Base-by-base conservation (phyloP, 2,329 filamentous ascomycete genomes). In the Zymoseptoria crescenta region DNA sequence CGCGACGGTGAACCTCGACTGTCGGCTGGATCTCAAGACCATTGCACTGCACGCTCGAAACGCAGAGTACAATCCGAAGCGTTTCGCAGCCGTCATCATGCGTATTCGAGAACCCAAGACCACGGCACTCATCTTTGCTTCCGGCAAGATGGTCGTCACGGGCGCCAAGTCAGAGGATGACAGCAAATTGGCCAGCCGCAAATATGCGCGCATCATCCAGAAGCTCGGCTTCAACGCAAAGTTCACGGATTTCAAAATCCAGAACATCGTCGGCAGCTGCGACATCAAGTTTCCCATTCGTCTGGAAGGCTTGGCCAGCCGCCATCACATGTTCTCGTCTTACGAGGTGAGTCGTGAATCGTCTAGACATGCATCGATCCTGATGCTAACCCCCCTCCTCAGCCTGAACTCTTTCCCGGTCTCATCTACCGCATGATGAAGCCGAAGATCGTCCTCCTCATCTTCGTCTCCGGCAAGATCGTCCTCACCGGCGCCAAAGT, bases 341-440 rank as follows among this genome's bases (percentile, higher is more conserved):
- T 99, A 99, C 77, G 94, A 99, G 77, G 53, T 55, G 30, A 49
- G 53, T 28, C 19, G 28, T 27, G n/a, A 3, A n/a, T 41, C 16
- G 28, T n/a, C 13, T 19, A 4, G n/a, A 45, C 20, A 16, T 35
- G n/a, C 13, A 21, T 30, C 8, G 27, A 30, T 19, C n/a, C 53
- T 13, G 10, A 10, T 5, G 13, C 51, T 52, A 28, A 52, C 50
- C 21, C 16, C n/a, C 6, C 13, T 16, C 16, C 8, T 13, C 16
- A 52, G 58, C 94, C 94, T 67, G 94, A 99, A 74, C 77, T 99
- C 75, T 99, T 97, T 84, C 94, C 94, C 72, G 94, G 94, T 85
- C 87, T 99, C 56, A 99, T 99, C 79, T 99, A 99, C 79, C 91
- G 94, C 75, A 99, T 99, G 94, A 96, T 97, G 82, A 97, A 97